Percentiles rank a stretch among this genome's conserved stretches.
Evolutionary conservation across 2,329 filamentous ascomycete genomes (phyloP).

Genomic region (Botrytis porri): DNA sequence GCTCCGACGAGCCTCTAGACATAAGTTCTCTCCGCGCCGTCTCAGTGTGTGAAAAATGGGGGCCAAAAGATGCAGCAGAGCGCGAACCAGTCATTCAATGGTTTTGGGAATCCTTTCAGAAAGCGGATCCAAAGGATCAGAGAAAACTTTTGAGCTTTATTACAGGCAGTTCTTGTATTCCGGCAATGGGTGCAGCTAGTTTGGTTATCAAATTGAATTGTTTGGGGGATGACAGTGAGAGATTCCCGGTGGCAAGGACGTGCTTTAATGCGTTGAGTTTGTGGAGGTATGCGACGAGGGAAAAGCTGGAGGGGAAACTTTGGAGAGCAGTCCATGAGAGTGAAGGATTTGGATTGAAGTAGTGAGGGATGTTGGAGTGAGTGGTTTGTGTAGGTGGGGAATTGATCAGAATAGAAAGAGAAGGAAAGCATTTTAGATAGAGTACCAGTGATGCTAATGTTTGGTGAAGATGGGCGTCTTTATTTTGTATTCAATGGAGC

Average conservation of each 20-base stretch:
- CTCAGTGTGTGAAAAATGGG: conserved; percentile 81
- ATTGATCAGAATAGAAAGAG: neutral
- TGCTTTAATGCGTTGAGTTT: conserved; percentile 86
- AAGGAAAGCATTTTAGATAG: conserved; percentile 5
- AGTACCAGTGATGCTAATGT: neutral
- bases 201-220: conserved; percentile 74
- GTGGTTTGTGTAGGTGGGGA: neutral
- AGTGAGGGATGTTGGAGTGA: neutral
- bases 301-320: conserved; percentile 67
- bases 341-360: conserved; percentile 89
- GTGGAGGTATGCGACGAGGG: conserved; percentile 65
- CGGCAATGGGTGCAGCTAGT: conserved; percentile 79
- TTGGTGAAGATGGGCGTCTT: conserved; percentile 4
- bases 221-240: conserved; percentile 67
- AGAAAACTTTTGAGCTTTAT: conserved; percentile 80
- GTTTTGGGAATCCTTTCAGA: conserved; percentile 84
- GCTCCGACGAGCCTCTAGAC: conserved; percentile 80
- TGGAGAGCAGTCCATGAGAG: conserved; percentile 88
- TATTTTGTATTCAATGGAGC: conserved; percentile 18
- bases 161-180: conserved; percentile 86
- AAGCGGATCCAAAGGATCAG: conserved; percentile 64
- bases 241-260: conserved; percentile 82
- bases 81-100: conserved; percentile 68
- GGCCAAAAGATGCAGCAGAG: conserved; percentile 51
- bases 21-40: conserved; percentile 72